phyloP scores from a whole-genome alignment of 1,284 basidiomycete species.

The Sporisorium reilianum region DNA sequence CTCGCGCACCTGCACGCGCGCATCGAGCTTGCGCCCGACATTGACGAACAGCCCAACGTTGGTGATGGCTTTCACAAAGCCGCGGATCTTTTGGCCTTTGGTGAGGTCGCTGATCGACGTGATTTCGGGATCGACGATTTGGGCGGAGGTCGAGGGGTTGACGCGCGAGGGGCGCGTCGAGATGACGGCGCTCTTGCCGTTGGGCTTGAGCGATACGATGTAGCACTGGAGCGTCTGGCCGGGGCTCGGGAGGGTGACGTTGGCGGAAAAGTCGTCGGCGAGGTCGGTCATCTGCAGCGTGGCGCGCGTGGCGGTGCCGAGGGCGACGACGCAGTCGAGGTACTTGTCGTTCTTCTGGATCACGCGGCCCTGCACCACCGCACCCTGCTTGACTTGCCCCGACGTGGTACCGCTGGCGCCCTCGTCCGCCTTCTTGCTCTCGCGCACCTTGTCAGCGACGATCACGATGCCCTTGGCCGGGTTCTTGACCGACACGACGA shows the following conservation, averaged over 20 bases:
- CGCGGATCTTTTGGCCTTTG: slow-evolving; percentile 78
- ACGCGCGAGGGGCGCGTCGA: slow-evolving; percentile 44
- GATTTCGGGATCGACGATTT: slow-evolving; percentile 71
- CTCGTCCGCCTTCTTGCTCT: slow-evolving; percentile 9
- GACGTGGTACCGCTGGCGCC: slow-evolving; percentile 14
- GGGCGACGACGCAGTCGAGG: slow-evolving; percentile 46
- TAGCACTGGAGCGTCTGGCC: slow-evolving; percentile 79
- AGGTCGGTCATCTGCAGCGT: slow-evolving; percentile 75
- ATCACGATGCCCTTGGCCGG: slow-evolving; percentile 87
- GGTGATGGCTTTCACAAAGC: slow-evolving; percentile 88
- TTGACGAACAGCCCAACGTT: slow-evolving; percentile 88
- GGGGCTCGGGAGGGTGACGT: slow-evolving; percentile 75
- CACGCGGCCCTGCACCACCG: slow-evolving; percentile 46
- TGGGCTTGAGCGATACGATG: slow-evolving; percentile 77
- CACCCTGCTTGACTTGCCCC: slow-evolving; percentile 37
- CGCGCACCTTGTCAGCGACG: slow-evolving; percentile 50
- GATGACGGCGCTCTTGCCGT: slow-evolving; percentile 37
- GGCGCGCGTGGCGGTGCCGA: slow-evolving; percentile 45
- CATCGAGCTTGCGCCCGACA: slow-evolving; percentile 84
- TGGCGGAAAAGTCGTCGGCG: slow-evolving; percentile 78
- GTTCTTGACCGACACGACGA: slow-evolving; percentile 91
- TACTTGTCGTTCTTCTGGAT: slow-evolving; percentile 41
- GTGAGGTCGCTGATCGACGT: slow-evolving; percentile 73
- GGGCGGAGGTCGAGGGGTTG: slow-evolving; percentile 17
- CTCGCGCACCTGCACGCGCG: slow-evolving; percentile 92